Conservation (phyloP, 2,329 filamentous ascomycete species). For the Colletotrichum lupini region DNA sequence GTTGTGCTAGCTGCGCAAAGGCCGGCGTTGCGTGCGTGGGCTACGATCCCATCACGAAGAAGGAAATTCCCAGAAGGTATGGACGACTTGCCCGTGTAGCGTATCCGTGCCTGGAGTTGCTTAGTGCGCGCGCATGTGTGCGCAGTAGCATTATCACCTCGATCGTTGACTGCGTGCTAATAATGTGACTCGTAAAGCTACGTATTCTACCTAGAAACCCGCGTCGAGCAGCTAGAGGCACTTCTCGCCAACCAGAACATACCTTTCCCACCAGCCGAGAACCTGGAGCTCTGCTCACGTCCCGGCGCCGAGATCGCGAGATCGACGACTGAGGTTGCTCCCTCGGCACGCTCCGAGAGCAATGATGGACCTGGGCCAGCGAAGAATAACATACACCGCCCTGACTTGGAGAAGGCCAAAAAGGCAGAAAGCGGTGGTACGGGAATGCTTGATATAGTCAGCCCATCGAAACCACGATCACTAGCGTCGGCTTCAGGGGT, state of each 20-base stretch:
- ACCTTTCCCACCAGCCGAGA: slow-evolving; percentile 75
- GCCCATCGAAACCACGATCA: slow-evolving; percentile 81
- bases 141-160: not conserved
- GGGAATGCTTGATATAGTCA: slow-evolving; percentile 81
- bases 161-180: slow-evolving; percentile 1
- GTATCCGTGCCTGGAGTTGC: not conserved
- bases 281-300: slow-evolving; percentile 74
- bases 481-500: slow-evolving; percentile 90
- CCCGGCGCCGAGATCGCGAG: slow-evolving; percentile 50
- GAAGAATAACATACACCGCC: slow-evolving; percentile 51
- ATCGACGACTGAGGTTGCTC: slow-evolving; percentile 46
- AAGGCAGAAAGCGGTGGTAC: slow-evolving; percentile 43
- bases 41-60: slow-evolving; percentile 96
- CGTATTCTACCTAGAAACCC: slow-evolving; percentile 92
- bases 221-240: slow-evolving; percentile 84
- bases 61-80: slow-evolving; percentile 91
- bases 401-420: slow-evolving; percentile 43
- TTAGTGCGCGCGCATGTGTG: not conserved
- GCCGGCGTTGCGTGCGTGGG: slow-evolving; percentile 92
- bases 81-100: slow-evolving; percentile 49
- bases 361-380: slow-evolving; percentile 42
- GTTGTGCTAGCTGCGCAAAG: slow-evolving; percentile 92
- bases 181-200: slow-evolving; percentile 67
- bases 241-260: slow-evolving; percentile 77
- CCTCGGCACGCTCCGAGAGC: slow-evolving; percentile 48